A percentile compares a stretch with the other conserved stretches of the same genome.
These are phyloP conservation scores for Umbelopsis ramanniana DNA, from an alignment of 192 early-diverging fungal genomes.

Conservation along the genomic window DNA sequence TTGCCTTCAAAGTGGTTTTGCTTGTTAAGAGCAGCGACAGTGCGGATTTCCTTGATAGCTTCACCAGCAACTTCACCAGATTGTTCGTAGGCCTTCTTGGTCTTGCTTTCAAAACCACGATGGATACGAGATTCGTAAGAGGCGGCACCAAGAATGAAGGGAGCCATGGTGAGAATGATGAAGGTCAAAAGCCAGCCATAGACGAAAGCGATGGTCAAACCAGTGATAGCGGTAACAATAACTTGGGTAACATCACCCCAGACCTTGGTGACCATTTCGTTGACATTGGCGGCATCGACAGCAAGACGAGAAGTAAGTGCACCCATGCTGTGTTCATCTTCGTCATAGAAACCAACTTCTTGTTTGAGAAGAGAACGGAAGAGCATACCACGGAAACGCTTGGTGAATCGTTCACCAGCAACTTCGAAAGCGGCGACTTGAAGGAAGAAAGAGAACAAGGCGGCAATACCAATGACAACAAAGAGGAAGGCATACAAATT, in stretches of 20 bases:
- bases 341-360: conserved; percentile 88
- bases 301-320: conserved; percentile 79
- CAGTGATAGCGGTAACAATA: conserved; percentile 35
- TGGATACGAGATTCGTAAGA: conserved; percentile 56
- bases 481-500: conserved; percentile 47
- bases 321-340: conserved; percentile 73
- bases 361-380: conserved; percentile 81
- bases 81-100: conserved; percentile 75
- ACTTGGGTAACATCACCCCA: conserved; percentile 45
- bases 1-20: conserved; percentile 70
- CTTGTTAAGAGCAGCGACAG: conserved; percentile 79
- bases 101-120: conserved; percentile 64
- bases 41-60: conserved; percentile 84
- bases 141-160: conserved; percentile 59
- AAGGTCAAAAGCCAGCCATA: conserved; percentile 84
- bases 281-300: conserved; percentile 69
- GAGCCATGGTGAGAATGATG: conserved; percentile 68
- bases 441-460: conserved; percentile 59
- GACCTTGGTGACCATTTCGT: conserved; percentile 60
- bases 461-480: conserved; percentile 46
- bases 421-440: conserved; percentile 65
- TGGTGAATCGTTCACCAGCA: conserved; percentile 68
- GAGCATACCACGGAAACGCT: conserved; percentile 59
- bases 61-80: conserved; percentile 85
- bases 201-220: conserved; percentile 66